Evolutionary conservation across 495 filamentous ascomycete species (phyloP), one percentile per base, ranked within the genome.

Genomic region (Astrocystis sublimbata): DNA sequence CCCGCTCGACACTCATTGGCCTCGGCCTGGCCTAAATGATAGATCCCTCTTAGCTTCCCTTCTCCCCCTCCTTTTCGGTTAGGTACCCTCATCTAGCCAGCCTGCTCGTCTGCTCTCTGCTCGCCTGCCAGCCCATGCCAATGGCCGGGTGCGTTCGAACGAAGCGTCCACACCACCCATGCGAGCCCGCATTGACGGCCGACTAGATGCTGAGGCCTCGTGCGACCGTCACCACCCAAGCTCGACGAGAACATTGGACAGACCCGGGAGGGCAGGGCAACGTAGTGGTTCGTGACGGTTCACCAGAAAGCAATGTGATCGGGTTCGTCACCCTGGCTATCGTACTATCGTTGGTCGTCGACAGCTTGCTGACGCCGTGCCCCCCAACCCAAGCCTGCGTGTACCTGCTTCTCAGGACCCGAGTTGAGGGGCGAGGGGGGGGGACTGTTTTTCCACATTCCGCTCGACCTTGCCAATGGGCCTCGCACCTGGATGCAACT

Each of bases 141-240:
- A n/a, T n/a, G n/a, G n/a, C n/a, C n/a, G n/a, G n/a, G 66, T 69
- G 46, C 61, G 42, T 57, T 47, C 69, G 61, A 61, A 61, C 62
- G 65, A 66, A n/a, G 69, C 65, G 62, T 65, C 54, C 47, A 60
- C 64, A 64, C 53, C 62, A 69, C 51, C 59, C 59, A 54, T 45
- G n/a, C 49, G 35, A 61, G 53, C 42, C 54, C 33, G 46, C 46
- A 58, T 63, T 51, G 61, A 51, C 67, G 65, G 61, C 46, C 67
- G 65, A 61, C 67, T 68, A 67, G 65, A 70, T 68, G 65, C 38
- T 65, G 51, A 65, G 67, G 65, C 68, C 70, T 67, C 67, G 70
- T 72, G 70, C 68, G 55, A 70, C 68, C 41, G 57, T 56, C 45
- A 56, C 53, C 65, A 61, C 67, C 62, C 65, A 64, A 63, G 58